Evolutionary conservation across 106 monocot species (phyloP).

Genomic region (Iris macrosiphon): DNA sequence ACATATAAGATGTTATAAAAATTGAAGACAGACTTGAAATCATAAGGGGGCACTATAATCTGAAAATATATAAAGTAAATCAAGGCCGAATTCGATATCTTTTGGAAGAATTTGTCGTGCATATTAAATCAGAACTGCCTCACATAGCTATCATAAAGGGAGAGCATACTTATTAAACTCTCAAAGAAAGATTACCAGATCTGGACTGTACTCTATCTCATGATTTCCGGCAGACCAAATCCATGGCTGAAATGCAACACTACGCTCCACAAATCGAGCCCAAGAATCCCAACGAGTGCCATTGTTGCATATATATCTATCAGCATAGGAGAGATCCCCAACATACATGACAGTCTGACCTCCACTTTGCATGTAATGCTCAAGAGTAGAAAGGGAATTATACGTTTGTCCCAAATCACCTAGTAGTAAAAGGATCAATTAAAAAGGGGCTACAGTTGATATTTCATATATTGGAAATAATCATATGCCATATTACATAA

Average conservation of each 20-base stretch:
- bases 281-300: constrained; percentile 92
- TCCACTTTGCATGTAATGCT: constrained; percentile 78
- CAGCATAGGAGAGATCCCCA: constrained; percentile 97
- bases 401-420: constrained; percentile 98
- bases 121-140: not conserved
- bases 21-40: too few relatives aligned
- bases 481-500: not conserved
- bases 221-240: constrained; percentile 92
- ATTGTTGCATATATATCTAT: constrained; percentile 68
- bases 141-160: not conserved
- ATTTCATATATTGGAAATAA: not conserved
- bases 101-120: not conserved
- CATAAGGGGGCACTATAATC: too few relatives aligned
- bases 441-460: not conserved
- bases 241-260: constrained; percentile 84
- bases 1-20: too few relatives aligned
- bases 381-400: constrained; percentile 87
- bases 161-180: not conserved
- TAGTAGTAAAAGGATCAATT: constrained; percentile 9
- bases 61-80: not conserved
- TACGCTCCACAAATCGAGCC: constrained; percentile 68
- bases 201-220: constrained; percentile 86
- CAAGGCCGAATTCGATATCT: not conserved
- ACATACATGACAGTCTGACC: constrained; percentile 78
- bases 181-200: constrained; percentile 52